These are phyloP conservation scores for Chaetomium sp. DNA, from an alignment of 2,329 filamentous ascomycete species.

Conservation along the genomic window DNA sequence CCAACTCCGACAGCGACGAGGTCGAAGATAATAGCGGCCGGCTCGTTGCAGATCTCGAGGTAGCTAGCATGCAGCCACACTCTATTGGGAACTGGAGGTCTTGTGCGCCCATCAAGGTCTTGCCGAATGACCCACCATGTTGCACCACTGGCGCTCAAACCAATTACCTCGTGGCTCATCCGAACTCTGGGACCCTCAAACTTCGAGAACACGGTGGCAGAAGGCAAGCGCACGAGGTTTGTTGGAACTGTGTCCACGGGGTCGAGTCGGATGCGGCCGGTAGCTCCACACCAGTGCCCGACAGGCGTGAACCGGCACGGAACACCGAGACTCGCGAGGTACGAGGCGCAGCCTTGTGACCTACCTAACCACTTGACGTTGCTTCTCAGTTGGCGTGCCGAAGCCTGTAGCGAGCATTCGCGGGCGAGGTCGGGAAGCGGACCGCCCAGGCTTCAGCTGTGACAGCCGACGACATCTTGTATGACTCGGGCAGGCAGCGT, in stretches of 20 bases:
- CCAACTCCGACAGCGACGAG: constrained; percentile 7
- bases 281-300: constrained; percentile 22
- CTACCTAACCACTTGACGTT: constrained; percentile 21
- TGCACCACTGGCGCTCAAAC: constrained; percentile 12
- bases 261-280: constrained; percentile 19
- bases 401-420: background rate
- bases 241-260: constrained; percentile 18
- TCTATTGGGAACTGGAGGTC: background rate
- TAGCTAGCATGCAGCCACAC: constrained; percentile 20
- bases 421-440: background rate
- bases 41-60: background rate
- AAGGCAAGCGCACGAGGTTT: constrained; percentile 18
- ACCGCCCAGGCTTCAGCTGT: background rate
- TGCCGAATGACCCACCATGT: constrained; percentile 19
- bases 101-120: constrained; percentile 26
- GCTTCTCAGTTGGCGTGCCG: background rate
- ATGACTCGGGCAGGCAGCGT: background rate
- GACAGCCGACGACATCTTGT: background rate
- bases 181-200: background rate
- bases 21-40: background rate
- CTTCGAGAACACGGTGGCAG: constrained; percentile 19
- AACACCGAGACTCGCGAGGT: background rate
- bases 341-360: constrained; percentile 31
- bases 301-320: constrained; percentile 4
- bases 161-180: constrained; percentile 23